A percentile compares a stretch with the other conserved stretches of the same genome.
Conservation (phyloP, 1,284 basidiomycete species). For the Schizopora paradoxa region DNA sequence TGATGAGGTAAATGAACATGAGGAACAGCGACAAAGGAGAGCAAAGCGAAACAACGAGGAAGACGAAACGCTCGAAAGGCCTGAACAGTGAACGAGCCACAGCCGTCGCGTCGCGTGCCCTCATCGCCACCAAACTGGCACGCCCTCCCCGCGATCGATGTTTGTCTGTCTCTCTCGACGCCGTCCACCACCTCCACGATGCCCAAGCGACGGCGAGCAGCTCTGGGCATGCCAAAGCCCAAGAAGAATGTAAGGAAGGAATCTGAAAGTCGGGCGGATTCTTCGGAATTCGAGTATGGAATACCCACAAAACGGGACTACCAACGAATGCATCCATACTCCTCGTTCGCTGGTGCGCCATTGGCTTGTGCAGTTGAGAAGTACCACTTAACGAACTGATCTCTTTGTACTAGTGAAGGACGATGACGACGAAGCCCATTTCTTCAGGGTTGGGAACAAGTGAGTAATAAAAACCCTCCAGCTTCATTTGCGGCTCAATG, state of each 20-base stretch:
- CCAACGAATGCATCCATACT: constrained; percentile 2
- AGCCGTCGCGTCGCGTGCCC: not conserved
- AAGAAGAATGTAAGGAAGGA: not conserved
- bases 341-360: constrained; percentile 8
- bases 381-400: not conserved
- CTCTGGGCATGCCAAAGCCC: not conserved
- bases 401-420: constrained; percentile 3
- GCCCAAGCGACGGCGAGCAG: not conserved
- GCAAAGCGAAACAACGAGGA: not conserved
- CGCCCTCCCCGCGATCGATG: not conserved
- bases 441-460: not conserved
- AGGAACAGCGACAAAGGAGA: no score
- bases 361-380: not conserved
- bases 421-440: not conserved
- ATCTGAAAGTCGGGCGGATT: not conserved
- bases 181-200: not conserved
- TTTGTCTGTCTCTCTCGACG: not conserved
- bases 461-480: no score
- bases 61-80: no score
- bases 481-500: not conserved
- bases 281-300: constrained; percentile 4
- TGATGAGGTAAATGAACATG: constrained; percentile 17
- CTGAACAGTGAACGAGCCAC: not conserved
- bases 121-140: not conserved
- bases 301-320: constrained; percentile 8